Conservation (phyloP, 495 filamentous ascomycete species). For the Penicillium silybi region DNA sequence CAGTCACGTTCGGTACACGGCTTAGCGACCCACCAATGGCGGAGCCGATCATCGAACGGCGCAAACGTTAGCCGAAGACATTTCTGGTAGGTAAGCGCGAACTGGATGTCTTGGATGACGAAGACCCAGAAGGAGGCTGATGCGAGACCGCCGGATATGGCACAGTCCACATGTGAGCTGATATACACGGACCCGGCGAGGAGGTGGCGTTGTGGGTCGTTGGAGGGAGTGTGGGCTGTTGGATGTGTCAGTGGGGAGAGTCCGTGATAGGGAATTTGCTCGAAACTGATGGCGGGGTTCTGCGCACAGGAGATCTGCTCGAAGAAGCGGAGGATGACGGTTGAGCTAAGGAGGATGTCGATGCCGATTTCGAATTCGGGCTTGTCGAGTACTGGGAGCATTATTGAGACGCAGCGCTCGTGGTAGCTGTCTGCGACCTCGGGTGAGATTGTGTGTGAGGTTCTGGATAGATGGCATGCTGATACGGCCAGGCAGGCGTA, state of each 20-base stretch:
- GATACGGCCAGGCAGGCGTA: conserved; percentile 42
- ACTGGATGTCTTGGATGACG: conserved; percentile 43
- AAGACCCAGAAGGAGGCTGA: conserved; percentile 44
- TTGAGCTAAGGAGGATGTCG: conserved; percentile 40
- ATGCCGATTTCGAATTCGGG: conserved; percentile 32
- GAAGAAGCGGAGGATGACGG: conserved; percentile 41
- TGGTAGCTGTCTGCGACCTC: conserved; percentile 39
- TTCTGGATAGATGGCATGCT: conserved; percentile 38
- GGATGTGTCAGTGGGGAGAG: background rate
- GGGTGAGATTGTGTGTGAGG: conserved; percentile 28
- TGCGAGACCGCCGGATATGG: conserved; percentile 34
- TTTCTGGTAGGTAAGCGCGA: conserved; percentile 36
- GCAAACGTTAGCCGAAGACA: conserved; percentile 35
- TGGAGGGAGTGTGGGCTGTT: conserved; percentile 33
- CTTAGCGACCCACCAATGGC: conserved; percentile 28
- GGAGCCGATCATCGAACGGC: conserved; percentile 35
- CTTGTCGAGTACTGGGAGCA: conserved; percentile 37
- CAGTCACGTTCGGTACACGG: conserved; percentile 36
- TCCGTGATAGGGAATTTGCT: no score
- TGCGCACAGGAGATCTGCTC: conserved; percentile 40
- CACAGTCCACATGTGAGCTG: conserved; percentile 38
- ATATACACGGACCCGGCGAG: conserved; percentile 44
- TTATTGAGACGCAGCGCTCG: conserved; percentile 41
- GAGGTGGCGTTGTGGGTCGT: conserved; percentile 38
- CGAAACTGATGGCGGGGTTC: background rate